phyloP scores from a whole-genome alignment of 306 rosid genomes.

The Carpinus fangiana region DNA sequence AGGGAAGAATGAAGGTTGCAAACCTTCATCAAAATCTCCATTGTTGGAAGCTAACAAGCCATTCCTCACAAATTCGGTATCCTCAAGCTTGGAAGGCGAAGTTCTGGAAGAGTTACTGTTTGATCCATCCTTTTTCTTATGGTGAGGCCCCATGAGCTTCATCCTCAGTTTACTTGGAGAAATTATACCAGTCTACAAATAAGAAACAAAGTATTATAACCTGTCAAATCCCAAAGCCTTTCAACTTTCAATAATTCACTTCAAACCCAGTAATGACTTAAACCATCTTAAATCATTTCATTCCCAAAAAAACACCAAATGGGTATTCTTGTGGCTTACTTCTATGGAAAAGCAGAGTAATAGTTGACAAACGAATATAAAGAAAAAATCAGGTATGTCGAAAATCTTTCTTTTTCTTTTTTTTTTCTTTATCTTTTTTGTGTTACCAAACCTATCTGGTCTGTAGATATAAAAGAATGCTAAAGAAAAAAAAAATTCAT shows the following conservation, averaged over 20 bases:
- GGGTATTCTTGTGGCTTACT: background rate
- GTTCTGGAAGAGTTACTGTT: constrained; percentile 89
- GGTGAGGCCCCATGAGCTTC: constrained; percentile 83
- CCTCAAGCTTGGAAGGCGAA: constrained; percentile 79
- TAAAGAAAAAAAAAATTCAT: background rate
- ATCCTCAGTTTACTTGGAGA: constrained; percentile 93
- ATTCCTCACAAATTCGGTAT: constrained; percentile 65
- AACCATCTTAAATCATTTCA: constrained; percentile 15
- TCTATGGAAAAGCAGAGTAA: background rate
- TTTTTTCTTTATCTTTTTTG: background rate
- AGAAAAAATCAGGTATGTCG: background rate
- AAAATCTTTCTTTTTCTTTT: background rate
- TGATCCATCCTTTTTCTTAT: constrained; percentile 79
- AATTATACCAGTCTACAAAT: constrained; percentile 77
- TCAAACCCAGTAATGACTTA: constrained; percentile 4
- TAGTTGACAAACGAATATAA: background rate
- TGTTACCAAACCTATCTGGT: too few species aligned
- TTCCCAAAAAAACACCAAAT: background rate
- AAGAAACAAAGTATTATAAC: background rate
- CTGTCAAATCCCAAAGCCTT: constrained; percentile 14
- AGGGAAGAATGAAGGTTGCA: constrained; percentile 10
- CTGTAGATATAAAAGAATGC: too few species aligned
- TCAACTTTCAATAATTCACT: background rate
- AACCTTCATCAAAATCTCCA: constrained; percentile 72
- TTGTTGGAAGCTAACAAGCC: constrained; percentile 53